phyloP scores from a whole-genome alignment of 2,329 filamentous ascomycete species.

The Dactylellina drechsleri region DNA sequence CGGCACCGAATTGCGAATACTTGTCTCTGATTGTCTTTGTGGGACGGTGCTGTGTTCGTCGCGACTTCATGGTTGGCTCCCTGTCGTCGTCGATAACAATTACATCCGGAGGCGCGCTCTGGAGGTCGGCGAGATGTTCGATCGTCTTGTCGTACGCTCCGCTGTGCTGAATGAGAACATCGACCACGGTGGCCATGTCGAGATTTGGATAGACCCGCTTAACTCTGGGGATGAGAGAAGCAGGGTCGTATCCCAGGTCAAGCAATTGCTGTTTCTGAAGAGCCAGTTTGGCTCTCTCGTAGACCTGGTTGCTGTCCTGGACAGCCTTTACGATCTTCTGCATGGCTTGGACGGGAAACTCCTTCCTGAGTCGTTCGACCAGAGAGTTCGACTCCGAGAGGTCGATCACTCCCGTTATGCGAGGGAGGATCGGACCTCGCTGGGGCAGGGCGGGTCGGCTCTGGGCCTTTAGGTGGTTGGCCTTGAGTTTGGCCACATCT shows the following conservation, averaged over 20 bases:
- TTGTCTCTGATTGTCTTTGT: constrained; percentile 53
- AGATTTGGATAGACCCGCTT: constrained; percentile 40
- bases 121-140: constrained; percentile 57
- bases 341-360: constrained; percentile 37
- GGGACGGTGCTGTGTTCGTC: constrained; percentile 36
- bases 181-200: constrained; percentile 24
- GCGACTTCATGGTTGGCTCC: constrained; percentile 56
- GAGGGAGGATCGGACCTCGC: constrained; percentile 17
- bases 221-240: constrained; percentile 28
- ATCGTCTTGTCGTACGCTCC: constrained; percentile 57
- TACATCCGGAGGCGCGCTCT: constrained; percentile 55
- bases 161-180: constrained; percentile 54
- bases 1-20: constrained; percentile 52
- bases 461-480: constrained; percentile 24
- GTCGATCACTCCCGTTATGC: constrained; percentile 37
- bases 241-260: constrained; percentile 33
- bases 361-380: constrained; percentile 22
- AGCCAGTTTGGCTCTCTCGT: constrained; percentile 35
- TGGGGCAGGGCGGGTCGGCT: constrained; percentile 15
- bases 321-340: constrained; percentile 45
- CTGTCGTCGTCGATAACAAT: constrained; percentile 58
- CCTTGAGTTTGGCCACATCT: constrained; percentile 32
- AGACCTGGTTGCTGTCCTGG: constrained; percentile 41
- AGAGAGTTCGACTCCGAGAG: constrained; percentile 30
- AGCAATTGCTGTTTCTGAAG: constrained; percentile 42